phyloP scores from a whole-genome alignment of 306 rosid genomes.

The Cucumis cinereus region DNA sequence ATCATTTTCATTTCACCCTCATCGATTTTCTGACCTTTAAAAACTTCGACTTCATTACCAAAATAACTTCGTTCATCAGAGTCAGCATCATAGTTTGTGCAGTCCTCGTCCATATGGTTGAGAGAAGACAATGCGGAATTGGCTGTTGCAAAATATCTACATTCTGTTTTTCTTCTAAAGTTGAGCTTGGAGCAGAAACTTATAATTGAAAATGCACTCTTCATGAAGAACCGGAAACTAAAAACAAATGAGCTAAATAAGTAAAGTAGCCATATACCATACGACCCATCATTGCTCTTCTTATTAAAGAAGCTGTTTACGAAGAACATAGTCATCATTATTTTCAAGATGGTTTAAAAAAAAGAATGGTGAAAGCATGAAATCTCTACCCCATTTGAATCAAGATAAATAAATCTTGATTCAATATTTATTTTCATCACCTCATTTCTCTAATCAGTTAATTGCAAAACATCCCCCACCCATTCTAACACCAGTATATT shows the following conservation, averaged over 20 bases:
- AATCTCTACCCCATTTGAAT: background rate
- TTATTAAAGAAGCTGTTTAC: background rate
- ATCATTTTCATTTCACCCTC: conserved; percentile 10
- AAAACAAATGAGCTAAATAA: background rate
- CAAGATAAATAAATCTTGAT: background rate
- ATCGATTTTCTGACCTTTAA: background rate
- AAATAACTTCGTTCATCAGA: conserved; percentile 2
- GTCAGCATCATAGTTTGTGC: background rate
- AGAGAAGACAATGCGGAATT: conserved; percentile 12
- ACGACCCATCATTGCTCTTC: background rate
- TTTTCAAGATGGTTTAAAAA: background rate
- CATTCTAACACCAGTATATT: background rate
- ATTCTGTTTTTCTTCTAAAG: conserved; percentile 8
- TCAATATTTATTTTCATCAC: background rate
- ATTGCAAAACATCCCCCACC: background rate
- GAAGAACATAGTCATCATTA: background rate
- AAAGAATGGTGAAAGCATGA: background rate
- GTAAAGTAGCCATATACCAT: background rate
- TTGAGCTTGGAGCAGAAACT: conserved; percentile 10
- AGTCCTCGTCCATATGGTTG: conserved; percentile 10
- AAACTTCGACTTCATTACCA: background rate
- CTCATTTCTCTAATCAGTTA: background rate
- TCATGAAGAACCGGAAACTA: conserved; percentile 18
- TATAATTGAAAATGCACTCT: conserved; percentile 4
- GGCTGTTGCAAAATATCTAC: conserved; percentile 7